Conservation (phyloP, 2,329 filamentous ascomycete species). For the Bipolaris gigantea region DNA sequence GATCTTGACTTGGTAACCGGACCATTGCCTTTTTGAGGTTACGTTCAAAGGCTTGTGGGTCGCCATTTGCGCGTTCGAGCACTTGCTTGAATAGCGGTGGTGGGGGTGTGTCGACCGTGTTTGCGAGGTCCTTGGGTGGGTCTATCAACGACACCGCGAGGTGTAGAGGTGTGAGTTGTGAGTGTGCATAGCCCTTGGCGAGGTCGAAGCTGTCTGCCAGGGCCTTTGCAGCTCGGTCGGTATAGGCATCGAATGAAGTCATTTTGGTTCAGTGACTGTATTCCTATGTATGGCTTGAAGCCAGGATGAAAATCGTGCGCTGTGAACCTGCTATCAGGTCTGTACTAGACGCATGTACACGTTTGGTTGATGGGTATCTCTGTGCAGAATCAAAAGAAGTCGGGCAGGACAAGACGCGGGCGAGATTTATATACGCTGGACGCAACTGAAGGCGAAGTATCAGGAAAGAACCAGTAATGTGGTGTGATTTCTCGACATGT, state of each 20-base stretch:
- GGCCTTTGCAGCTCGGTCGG: constrained; percentile 87
- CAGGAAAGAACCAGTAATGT: constrained; percentile 29
- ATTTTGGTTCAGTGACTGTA: constrained; percentile 52
- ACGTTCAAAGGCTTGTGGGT: constrained; percentile 84
- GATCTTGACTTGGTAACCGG: constrained; percentile 89
- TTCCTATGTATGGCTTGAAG: constrained; percentile 24
- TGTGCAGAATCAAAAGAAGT: constrained; percentile 4
- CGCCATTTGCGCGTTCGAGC: constrained; percentile 88
- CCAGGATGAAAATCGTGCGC: constrained; percentile 13
- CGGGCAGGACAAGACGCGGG: constrained; percentile 10
- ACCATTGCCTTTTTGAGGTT: constrained; percentile 90
- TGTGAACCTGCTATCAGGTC: constrained; percentile 16
- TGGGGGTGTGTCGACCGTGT: constrained; percentile 59
- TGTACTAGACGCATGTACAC: constrained; percentile 10
- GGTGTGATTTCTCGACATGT: constrained; percentile 28
- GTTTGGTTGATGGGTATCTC: constrained; percentile 21
- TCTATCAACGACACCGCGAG: constrained; percentile 82
- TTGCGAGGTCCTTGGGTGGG: constrained; percentile 74
- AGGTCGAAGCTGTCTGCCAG: constrained; percentile 85
- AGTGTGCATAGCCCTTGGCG: constrained; percentile 86
- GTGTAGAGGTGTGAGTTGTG: constrained; percentile 87
- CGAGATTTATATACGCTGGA: constrained; percentile 29
- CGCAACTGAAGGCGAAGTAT: constrained; percentile 14
- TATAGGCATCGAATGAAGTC: constrained; percentile 85
- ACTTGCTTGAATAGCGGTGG: constrained; percentile 92